These are phyloP conservation scores for Serendipita indica DNA, from an alignment of 768 basidiomycete genomes.

Conservation along the genomic window DNA sequence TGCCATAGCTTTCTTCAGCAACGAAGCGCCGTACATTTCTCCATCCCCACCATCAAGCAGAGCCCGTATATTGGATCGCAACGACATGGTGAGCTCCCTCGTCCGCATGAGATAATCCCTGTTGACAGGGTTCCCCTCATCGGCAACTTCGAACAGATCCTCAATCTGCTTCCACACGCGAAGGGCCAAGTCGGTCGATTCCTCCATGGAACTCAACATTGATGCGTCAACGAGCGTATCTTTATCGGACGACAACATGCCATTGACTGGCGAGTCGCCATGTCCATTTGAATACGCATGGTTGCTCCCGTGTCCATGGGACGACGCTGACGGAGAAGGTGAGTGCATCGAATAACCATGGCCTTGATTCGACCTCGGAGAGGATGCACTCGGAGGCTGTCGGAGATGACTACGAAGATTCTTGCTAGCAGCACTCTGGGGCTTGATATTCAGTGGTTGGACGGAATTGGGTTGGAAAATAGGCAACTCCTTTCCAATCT, in stretches of 20 bases:
- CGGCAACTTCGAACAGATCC: conserved; percentile 38
- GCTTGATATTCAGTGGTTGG: conserved; percentile 11
- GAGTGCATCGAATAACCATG: conserved; percentile 26
- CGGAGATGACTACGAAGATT: conserved; percentile 1
- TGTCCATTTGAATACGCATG: conserved; percentile 22
- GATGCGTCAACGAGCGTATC: conserved; percentile 62
- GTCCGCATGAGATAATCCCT: conserved; percentile 45
- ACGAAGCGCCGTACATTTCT: conserved; percentile 36
- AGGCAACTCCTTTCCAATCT: conserved; percentile 68
- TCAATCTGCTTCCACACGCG: conserved; percentile 72
- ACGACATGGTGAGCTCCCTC: conserved; percentile 43
- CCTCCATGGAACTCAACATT: conserved; percentile 61
- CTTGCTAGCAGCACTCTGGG: conserved; percentile 10
- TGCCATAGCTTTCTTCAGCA: conserved; percentile 62
- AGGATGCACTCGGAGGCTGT: conserved; percentile 1
- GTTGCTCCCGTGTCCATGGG: conserved; percentile 14
- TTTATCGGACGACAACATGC: conserved; percentile 38
- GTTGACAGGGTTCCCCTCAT: conserved; percentile 30
- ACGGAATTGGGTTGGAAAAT: conserved; percentile 31
- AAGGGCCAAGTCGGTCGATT: conserved; percentile 65
- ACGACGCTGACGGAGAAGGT: conserved; percentile 23
- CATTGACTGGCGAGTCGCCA: conserved; percentile 23
- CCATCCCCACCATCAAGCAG: conserved; percentile 42
- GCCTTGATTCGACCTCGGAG: conserved; percentile 11
- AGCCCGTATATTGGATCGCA: conserved; percentile 42